Evolutionary conservation across 2,329 filamentous ascomycete species (phyloP).

Genomic region (Phyllosticta paracitricarpa): DNA sequence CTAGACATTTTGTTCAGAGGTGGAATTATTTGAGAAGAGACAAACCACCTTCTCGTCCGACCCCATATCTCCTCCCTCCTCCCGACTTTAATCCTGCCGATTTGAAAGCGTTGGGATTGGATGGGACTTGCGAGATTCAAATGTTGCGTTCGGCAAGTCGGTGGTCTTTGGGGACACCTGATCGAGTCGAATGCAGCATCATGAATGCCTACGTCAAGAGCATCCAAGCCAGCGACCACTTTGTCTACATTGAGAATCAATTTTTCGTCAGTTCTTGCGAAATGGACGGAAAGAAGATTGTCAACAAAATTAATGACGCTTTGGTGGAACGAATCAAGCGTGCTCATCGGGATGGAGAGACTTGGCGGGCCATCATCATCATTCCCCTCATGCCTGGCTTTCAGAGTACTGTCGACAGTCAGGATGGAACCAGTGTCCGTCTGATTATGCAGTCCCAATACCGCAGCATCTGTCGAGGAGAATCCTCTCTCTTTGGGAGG

Average conservation of each 20-base stretch:
- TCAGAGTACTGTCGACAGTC: constrained; percentile 88
- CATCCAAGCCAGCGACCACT: constrained; percentile 91
- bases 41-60: constrained; percentile 83
- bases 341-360: constrained; percentile 71
- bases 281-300: constrained; percentile 75
- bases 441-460: constrained; percentile 97
- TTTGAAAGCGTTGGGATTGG: constrained; percentile 75
- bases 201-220: constrained; percentile 91
- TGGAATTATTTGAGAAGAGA: constrained; percentile 97
- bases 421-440: constrained; percentile 87
- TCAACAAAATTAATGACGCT: constrained; percentile 90
- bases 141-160: constrained; percentile 81
- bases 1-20: constrained; percentile 89
- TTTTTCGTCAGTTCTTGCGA: constrained; percentile 95
- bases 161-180: constrained; percentile 82
- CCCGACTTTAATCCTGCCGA: constrained; percentile 84
- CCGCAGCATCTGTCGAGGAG: constrained; percentile 87
- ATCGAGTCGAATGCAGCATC: constrained; percentile 84
- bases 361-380: constrained; percentile 82
- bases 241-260: constrained; percentile 98
- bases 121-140: constrained; percentile 92
- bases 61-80: constrained; percentile 84
- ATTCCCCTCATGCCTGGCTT: constrained; percentile 98
- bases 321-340: constrained; percentile 84
- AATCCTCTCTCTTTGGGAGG: constrained; percentile 82